Conservation (phyloP, 805 yeast species). For the Wickerhamomyces bovis region DNA sequence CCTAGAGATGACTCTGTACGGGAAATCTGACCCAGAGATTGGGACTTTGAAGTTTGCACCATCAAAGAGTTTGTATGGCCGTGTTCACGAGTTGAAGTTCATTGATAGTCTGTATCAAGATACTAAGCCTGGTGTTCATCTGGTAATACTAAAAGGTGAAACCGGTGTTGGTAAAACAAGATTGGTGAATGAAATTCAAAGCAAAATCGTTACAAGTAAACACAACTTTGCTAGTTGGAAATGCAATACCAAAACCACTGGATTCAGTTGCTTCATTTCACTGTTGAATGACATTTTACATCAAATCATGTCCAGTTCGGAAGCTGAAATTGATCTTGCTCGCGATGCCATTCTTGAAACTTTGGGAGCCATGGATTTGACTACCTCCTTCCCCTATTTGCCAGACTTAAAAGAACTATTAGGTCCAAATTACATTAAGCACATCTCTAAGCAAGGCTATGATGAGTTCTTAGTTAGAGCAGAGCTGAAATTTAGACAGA, state of each 20-base stretch:
- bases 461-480: constrained; percentile 22
- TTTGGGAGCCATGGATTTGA: constrained; percentile 34
- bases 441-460: constrained; percentile 18
- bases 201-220: constrained; percentile 28
- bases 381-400: constrained; percentile 33
- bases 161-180: constrained; percentile 43
- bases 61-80: constrained; percentile 27
- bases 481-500: constrained; percentile 36
- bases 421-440: constrained; percentile 34
- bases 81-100: constrained; percentile 20
- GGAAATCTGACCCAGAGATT: not conserved
- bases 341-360: constrained; percentile 33
- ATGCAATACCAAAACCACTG: constrained; percentile 27
- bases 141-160: constrained; percentile 34
- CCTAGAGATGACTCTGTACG: constrained; percentile 18
- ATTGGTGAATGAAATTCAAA: constrained; percentile 33
- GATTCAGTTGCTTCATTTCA: constrained; percentile 31
- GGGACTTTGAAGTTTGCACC: constrained; percentile 11
- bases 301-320: constrained; percentile 36
- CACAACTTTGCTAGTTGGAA: constrained; percentile 25
- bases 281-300: constrained; percentile 33
- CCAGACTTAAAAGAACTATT: constrained; percentile 40
- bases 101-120: constrained; percentile 20
- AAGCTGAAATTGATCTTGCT: constrained; percentile 32
- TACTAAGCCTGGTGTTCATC: constrained; percentile 19